phyloP scores from a whole-genome alignment of 202 grass and related monocot genomes.

The Panicum hallii region DNA sequence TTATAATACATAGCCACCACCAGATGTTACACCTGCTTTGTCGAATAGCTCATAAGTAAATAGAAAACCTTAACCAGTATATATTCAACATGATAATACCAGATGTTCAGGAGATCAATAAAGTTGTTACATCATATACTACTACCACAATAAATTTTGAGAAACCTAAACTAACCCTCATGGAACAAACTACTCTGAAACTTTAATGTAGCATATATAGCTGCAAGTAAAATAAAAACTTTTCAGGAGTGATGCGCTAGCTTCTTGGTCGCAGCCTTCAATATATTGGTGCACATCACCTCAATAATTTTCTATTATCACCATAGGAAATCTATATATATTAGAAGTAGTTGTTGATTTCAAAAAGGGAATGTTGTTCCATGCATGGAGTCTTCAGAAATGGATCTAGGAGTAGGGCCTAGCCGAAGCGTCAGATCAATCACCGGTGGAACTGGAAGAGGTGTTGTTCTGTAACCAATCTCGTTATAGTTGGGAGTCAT shows the following conservation, averaged over 20 bases:
- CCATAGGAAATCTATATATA: too few species aligned
- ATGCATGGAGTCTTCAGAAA: neutral
- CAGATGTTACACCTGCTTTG: neutral
- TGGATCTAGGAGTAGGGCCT: neutral
- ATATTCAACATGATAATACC: neutral
- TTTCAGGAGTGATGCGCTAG: neutral
- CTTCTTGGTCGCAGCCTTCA: neutral
- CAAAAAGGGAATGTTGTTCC: neutral
- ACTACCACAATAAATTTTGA: neutral
- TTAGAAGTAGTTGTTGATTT: neutral
- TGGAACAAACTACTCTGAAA: neutral
- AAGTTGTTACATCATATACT: neutral
- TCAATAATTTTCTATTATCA: neutral
- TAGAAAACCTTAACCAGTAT: neutral
- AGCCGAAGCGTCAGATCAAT: constrained; percentile 19
- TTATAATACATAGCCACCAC: too few species aligned
- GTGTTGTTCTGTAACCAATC: neutral
- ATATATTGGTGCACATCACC: neutral
- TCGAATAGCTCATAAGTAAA: neutral
- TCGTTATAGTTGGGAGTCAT: neutral
- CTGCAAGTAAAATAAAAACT: neutral
- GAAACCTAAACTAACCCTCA: neutral
- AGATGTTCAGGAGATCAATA: neutral
- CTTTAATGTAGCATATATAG: neutral
- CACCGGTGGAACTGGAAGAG: neutral